phyloP scores from a whole-genome alignment of 106 monocot genomes.

The Allium sativum region DNA sequence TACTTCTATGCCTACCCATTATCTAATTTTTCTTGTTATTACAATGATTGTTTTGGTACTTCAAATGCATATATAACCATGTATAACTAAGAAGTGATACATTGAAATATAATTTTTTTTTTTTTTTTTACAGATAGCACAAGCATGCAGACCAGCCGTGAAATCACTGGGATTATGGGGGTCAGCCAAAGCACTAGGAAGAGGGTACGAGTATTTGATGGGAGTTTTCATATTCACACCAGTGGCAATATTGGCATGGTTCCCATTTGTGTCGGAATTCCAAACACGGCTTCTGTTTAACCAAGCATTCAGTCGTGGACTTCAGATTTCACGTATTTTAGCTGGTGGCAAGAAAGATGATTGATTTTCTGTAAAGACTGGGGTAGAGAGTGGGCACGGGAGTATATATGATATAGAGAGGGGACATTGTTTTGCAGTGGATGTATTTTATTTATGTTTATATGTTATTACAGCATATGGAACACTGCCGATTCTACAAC shows the following conservation, averaged over 20 bases:
- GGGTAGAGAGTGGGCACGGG: too few relatives aligned
- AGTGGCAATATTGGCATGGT: constrained; percentile 71
- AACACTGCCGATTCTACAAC: too few relatives aligned
- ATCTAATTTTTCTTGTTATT: too few relatives aligned
- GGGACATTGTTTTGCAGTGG: too few relatives aligned
- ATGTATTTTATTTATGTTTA: too few relatives aligned
- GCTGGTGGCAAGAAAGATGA: constrained; percentile 80
- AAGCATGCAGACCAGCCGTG: constrained; percentile 53
- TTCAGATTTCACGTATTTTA: constrained; percentile 88
- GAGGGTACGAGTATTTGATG: constrained; percentile 86
- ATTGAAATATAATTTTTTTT: too few relatives aligned
- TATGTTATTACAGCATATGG: too few relatives aligned
- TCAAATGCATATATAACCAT: too few relatives aligned
- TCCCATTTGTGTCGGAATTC: constrained; percentile 92
- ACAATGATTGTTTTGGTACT: too few relatives aligned
- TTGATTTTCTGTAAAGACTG: constrained; percentile 9
- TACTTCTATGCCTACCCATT: too few relatives aligned
- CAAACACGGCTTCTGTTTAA: constrained; percentile 88
- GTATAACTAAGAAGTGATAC: too few relatives aligned
- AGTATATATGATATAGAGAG: too few relatives aligned
- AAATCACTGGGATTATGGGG: constrained; percentile 74
- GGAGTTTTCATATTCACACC: constrained; percentile 62
- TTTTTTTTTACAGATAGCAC: constrained; percentile 74
- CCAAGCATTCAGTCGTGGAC: constrained; percentile 91
- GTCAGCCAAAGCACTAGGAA: constrained; percentile 67